Evolutionary conservation across 305 asterid genomes (phyloP).

Genomic region (Striga hermonthica): DNA sequence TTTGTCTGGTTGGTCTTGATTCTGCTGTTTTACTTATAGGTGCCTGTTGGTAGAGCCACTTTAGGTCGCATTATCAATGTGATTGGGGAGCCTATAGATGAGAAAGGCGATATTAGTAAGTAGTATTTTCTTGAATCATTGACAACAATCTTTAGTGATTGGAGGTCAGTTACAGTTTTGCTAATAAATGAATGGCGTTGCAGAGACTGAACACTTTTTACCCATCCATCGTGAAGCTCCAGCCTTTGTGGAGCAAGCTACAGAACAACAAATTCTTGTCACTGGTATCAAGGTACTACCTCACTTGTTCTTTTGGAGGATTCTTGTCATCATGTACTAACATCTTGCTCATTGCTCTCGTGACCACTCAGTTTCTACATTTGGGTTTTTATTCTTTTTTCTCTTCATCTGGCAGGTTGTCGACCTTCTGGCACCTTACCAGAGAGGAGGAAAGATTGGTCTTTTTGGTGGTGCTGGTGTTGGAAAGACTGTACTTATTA

Average conservation of each 20-base stretch:
- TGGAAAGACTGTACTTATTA: constrained; percentile 77
- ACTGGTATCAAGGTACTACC: constrained; percentile 69
- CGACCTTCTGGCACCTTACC: constrained; percentile 87
- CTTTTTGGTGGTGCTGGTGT: constrained; percentile 87
- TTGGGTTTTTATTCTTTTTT: background rate
- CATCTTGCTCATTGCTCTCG: too few relatives aligned
- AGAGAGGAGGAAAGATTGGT: constrained; percentile 86
- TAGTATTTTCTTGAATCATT: constrained; percentile 13
- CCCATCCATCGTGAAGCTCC: constrained; percentile 89
- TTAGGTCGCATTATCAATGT: constrained; percentile 88
- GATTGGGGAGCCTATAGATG: constrained; percentile 85
- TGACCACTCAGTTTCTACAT: too few relatives aligned
- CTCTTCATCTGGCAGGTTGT: constrained; percentile 45
- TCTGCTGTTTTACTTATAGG: constrained; percentile 36
- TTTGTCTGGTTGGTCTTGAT: background rate
- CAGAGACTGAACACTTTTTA: constrained; percentile 66
- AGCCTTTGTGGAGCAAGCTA: constrained; percentile 74
- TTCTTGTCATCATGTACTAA: background rate
- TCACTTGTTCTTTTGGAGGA: background rate
- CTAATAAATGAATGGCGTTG: constrained; percentile 23
- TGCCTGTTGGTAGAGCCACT: constrained; percentile 92
- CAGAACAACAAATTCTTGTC: constrained; percentile 75
- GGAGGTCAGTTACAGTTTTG: constrained; percentile 1
- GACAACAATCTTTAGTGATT: background rate
- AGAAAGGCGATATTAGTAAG: constrained; percentile 75